phyloP scores from a whole-genome alignment of 129 eudicot species.

The Centaurea solstitialis region DNA sequence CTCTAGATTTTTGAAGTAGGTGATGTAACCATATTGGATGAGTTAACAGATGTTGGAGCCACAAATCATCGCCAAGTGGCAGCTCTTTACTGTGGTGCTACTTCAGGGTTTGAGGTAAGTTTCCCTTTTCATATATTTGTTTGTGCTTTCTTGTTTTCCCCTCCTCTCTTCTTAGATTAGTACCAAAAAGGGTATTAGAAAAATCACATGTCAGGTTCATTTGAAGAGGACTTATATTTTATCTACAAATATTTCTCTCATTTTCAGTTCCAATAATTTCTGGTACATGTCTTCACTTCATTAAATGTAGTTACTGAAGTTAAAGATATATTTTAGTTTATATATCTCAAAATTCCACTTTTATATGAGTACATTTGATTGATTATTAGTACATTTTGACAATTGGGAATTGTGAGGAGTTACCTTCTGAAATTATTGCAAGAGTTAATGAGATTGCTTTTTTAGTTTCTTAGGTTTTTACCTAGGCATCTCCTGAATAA shows the following conservation, averaged over 20 bases:
- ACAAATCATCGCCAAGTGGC: slow-evolving; percentile 72
- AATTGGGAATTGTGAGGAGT: too few relatives aligned
- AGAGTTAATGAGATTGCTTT: too few relatives aligned
- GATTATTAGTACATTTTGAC: too few relatives aligned
- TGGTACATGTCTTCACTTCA: slow-evolving; percentile 6
- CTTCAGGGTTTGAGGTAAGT: slow-evolving; percentile 32
- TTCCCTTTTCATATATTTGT: background rate
- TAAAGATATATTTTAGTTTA: too few relatives aligned
- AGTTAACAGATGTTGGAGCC: slow-evolving; percentile 82
- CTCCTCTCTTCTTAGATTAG: background rate
- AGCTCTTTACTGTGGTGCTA: slow-evolving; percentile 91
- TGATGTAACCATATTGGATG: slow-evolving; percentile 63
- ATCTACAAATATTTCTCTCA: background rate
- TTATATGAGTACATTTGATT: too few relatives aligned
- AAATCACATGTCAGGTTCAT: slow-evolving; percentile 3
- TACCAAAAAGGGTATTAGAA: background rate
- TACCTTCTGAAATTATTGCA: too few relatives aligned
- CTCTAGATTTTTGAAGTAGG: slow-evolving; percentile 93
- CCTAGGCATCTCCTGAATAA: too few relatives aligned
- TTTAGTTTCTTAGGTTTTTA: too few relatives aligned
- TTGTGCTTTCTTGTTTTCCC: background rate
- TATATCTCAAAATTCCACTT: too few relatives aligned
- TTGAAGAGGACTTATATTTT: background rate
- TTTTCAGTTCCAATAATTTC: background rate
- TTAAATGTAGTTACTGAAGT: background rate